Base-by-base conservation (phyloP, 805 yeast species). In the Grigorovia jiainica region DNA sequence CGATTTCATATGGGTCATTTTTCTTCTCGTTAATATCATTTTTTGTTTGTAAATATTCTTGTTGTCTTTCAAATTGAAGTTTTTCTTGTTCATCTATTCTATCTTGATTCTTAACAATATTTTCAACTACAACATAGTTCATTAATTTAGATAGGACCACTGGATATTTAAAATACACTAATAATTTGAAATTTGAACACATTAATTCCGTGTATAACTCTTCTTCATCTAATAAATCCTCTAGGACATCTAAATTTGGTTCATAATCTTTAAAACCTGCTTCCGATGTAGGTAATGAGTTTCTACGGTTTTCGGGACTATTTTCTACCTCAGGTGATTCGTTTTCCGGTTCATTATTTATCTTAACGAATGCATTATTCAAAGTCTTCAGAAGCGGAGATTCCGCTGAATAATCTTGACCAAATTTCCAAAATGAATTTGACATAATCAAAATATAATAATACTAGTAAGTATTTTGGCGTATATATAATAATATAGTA, bases 111-210 rank as follows among this genome's bases (percentile, higher is more conserved):
- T 32, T 33, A 24, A 36, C 7, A 10, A 41, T 50, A 39, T 24
- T 39, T 41, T 47, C 46, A 32, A 61, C 58, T 11, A 78, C 76
- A 34, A 87, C 73, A 52, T 76, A 78, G 32, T 80, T 77, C 24
- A 90, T 76, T 44, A 90, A 71, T 43, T 77, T 76, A 40, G 69
- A 72, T 45, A 90, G 60, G 13, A 86, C 76, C 41, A 79, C 83
- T 13, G 92, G 87, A 55, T 84, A 85, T 47, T 90, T 72, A 42
- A 92, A 67, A 53, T 80, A 80, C 53, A 87, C 92, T 32, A 89
- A 70, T 39, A 92, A 71, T 55, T 82, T 81, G 36, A 80, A 72
- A 58, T 83, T 83, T 16, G 87, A 79, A 18, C 82, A 75, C 47
- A 81, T 64, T 30, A 86, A 65, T 57, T 85, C 92, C 44, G 83